Conservation (phyloP, 352 stramenopile genomes). For the Globisporangium cylindrosporum region DNA sequence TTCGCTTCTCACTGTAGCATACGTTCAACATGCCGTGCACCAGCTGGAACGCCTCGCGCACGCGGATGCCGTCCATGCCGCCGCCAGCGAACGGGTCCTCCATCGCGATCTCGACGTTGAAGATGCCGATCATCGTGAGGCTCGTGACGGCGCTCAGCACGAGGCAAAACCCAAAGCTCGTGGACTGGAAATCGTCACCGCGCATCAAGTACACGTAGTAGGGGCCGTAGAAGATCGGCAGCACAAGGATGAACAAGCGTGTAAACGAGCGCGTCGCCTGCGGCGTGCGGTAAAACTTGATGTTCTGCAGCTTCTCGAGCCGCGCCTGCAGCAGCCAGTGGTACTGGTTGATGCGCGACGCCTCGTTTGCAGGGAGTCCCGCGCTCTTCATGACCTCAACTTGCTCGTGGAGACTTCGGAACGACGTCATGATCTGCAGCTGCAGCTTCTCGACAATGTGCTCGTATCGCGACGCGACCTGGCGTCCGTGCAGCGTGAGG, state of each 20-base stretch:
- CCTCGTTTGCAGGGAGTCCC: conserved; percentile 78
- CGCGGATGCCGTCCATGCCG: conserved; percentile 65
- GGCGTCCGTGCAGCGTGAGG: conserved; percentile 49
- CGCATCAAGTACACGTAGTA: conserved; percentile 84
- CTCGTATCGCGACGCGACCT: conserved; percentile 42
- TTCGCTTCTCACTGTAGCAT: conserved; percentile 27
- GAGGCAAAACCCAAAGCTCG: conserved; percentile 79
- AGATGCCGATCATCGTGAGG: conserved; percentile 84
- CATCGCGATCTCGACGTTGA: conserved; percentile 83
- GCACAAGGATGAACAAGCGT: conserved; percentile 79
- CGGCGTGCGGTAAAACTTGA: conserved; percentile 87
- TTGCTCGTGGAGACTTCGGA: conserved; percentile 62
- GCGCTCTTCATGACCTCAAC: conserved; percentile 75
- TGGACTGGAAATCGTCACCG: conserved; percentile 45
- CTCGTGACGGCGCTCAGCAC: conserved; percentile 73
- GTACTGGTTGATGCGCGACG: conserved; percentile 87
- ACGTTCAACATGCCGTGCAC: conserved; percentile 56
- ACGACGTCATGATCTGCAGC: conserved; percentile 52
- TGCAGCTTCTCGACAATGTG: conserved; percentile 43
- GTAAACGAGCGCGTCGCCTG: conserved; percentile 86
- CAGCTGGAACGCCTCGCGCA: conserved; percentile 52
- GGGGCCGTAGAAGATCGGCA: conserved; percentile 82
- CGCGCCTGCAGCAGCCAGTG: conserved; percentile 83
- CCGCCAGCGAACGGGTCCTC: conserved; percentile 76
- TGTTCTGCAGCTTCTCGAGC: conserved; percentile 80